Percentiles rank a stretch among this genome's conserved stretches.
Conservation (phyloP, 495 filamentous ascomycete genomes). For the Tuber brumale region DNA sequence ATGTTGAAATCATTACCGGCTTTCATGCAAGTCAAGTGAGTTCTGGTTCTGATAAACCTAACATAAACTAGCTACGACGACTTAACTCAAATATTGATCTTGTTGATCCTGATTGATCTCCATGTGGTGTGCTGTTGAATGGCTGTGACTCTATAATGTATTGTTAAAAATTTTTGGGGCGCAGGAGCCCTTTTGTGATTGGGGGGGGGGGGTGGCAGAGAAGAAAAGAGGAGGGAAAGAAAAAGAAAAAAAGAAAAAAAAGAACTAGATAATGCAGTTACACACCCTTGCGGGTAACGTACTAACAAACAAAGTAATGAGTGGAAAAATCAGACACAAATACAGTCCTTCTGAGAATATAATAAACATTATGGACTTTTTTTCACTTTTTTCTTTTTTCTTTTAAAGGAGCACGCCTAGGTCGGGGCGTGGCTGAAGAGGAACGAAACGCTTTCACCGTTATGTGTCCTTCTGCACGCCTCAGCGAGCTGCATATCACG, state of each 20-base stretch:
- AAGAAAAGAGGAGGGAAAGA: neutral
- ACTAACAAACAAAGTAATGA: neutral
- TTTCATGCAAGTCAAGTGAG: neutral
- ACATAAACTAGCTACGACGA: neutral
- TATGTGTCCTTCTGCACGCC: constrained; percentile 84
- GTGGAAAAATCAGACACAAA: neutral
- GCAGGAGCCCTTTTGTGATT: neutral
- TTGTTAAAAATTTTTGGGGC: neutral
- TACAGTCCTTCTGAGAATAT: neutral
- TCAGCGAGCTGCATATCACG: constrained; percentile 45
- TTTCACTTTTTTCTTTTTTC: no score
- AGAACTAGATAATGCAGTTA: neutral
- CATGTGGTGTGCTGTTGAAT: neutral
- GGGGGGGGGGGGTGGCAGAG: neutral
- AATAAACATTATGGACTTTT: neutral
- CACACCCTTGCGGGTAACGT: neutral
- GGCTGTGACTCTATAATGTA: neutral
- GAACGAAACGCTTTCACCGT: constrained; percentile 88
- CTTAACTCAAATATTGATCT: neutral
- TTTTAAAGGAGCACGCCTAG: constrained; percentile 27
- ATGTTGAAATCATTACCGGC: neutral
- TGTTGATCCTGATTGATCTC: neutral
- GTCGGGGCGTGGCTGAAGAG: constrained; percentile 84
- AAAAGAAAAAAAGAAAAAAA: neutral
- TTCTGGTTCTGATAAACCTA: neutral